These are phyloP conservation scores for Fimicolochytrium jonesii DNA, from an alignment of 192 early-diverging fungal species.

Conservation along the genomic window DNA sequence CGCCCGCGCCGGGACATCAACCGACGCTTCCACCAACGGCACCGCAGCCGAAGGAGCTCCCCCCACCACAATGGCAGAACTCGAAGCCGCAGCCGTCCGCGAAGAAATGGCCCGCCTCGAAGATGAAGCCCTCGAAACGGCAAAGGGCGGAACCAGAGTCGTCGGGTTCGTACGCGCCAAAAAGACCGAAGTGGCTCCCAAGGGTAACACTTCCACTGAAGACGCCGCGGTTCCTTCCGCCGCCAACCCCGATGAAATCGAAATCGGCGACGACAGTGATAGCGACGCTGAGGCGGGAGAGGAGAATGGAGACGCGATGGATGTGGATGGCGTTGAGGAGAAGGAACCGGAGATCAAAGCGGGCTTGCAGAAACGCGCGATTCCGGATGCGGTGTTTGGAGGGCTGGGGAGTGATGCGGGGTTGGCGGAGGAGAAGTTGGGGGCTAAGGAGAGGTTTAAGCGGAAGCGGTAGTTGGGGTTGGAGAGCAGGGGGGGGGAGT, in stretches of 20 bases:
- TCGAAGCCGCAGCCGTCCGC: too few species aligned
- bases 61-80: constrained; percentile 16
- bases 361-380: constrained; percentile 33
- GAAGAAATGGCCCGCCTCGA: too few species aligned
- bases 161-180: constrained; percentile 49
- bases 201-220: constrained; percentile 16
- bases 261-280: constrained; percentile 58
- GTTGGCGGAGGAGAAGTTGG: constrained; percentile 41
- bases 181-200: constrained; percentile 29
- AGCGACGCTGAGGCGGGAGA: constrained; percentile 53
- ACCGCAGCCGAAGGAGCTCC: constrained; percentile 17
- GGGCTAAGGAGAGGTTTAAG: constrained; percentile 56
- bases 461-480: constrained; percentile 45
- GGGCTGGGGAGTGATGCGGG: constrained; percentile 30
- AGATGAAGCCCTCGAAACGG: constrained; percentile 42
- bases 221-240: constrained; percentile 12
- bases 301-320: constrained; percentile 35
- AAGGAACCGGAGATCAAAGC: constrained; percentile 10
- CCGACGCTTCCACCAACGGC: constrained; percentile 13
- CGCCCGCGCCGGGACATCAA: constrained; percentile 12
- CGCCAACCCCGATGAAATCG: constrained; percentile 66
- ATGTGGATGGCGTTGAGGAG: constrained; percentile 32
- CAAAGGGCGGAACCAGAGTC: constrained; percentile 29
- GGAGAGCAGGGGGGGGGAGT: too few species aligned
- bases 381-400: constrained; percentile 55